These are phyloP conservation scores for Gremmenia infestans DNA, from an alignment of 2,329 filamentous ascomycete species.

Conservation along the genomic window DNA sequence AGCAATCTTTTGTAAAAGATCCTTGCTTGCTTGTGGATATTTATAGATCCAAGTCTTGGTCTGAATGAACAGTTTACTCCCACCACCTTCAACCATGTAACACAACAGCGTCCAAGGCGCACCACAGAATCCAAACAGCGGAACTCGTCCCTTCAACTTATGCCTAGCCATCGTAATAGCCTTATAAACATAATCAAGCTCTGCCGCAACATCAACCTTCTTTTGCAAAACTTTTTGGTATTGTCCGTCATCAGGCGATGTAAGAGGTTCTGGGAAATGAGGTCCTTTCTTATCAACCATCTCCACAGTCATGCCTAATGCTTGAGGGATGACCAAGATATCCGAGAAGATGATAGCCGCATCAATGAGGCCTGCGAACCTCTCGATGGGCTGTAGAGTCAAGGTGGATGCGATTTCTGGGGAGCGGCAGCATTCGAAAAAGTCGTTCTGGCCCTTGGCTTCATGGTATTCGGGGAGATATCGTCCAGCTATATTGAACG, in stretches of 20 bases:
- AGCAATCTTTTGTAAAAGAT: constrained; percentile 82
- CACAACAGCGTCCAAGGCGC: constrained; percentile 95
- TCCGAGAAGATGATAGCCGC: constrained; percentile 99
- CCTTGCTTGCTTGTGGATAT: constrained; percentile 75
- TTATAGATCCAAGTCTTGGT: constrained; percentile 96
- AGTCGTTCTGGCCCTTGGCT: constrained; percentile 85
- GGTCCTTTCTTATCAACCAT: constrained; percentile 98
- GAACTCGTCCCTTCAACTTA: constrained; percentile 83
- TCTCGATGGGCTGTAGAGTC: constrained; percentile 91
- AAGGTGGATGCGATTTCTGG: constrained; percentile 90
- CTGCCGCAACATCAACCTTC: constrained; percentile 76
- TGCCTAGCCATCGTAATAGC: constrained; percentile 87
- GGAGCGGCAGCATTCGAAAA: constrained; percentile 94
- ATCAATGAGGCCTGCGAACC: constrained; percentile 84
- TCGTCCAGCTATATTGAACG: constrained; percentile 67
- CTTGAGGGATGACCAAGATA: constrained; percentile 95
- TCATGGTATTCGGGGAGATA: constrained; percentile 98
- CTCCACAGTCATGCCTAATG: constrained; percentile 96
- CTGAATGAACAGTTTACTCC: constrained; percentile 90
- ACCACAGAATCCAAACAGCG: constrained; percentile 92
- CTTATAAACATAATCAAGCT: constrained; percentile 91
- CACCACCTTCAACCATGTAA: constrained; percentile 98
- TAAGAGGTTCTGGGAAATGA: constrained; percentile 82
- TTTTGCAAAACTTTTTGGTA: constrained; percentile 72
- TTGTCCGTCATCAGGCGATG: constrained; percentile 74